Percentiles rank a stretch among this genome's conserved stretches.
Conservation (phyloP, 2,329 filamentous ascomycete species). For the Colletotrichum echinochloae region DNA sequence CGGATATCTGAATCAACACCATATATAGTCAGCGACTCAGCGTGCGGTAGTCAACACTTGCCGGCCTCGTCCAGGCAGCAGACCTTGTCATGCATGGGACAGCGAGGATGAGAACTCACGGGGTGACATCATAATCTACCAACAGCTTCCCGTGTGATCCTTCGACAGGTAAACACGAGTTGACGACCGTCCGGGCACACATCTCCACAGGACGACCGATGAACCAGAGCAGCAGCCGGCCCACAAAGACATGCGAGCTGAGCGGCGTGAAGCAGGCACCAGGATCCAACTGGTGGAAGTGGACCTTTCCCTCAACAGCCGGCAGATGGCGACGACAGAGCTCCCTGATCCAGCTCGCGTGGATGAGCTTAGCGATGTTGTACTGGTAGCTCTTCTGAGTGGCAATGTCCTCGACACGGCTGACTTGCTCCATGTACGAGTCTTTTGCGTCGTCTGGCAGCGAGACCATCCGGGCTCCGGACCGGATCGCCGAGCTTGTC, state of each 20-base stretch:
- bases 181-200: constrained; percentile 5
- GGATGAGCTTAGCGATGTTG: background rate
- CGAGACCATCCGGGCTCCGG: constrained; percentile 1
- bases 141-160: constrained; percentile 7
- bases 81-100: background rate
- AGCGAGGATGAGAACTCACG: background rate
- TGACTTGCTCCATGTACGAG: constrained; percentile 8
- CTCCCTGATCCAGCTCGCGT: constrained; percentile 15
- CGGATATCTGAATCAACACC: background rate
- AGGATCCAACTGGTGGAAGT: constrained; percentile 13
- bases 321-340: constrained; percentile 4
- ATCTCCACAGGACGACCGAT: background rate
- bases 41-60: too few relatives aligned
- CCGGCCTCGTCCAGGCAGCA: too few relatives aligned
- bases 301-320: background rate
- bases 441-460: constrained; percentile 8
- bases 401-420: background rate
- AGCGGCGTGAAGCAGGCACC: constrained; percentile 11
- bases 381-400: constrained; percentile 12
- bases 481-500: constrained; percentile 3
- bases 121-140: constrained; percentile 9
- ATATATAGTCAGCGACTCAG: background rate
- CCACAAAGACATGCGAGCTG: constrained; percentile 2
- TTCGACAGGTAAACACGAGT: background rate
- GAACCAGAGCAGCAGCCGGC: constrained; percentile 1